phyloP scores from a whole-genome alignment of 371 early-diverging fungal species.

The Apophysomyces sp. region DNA sequence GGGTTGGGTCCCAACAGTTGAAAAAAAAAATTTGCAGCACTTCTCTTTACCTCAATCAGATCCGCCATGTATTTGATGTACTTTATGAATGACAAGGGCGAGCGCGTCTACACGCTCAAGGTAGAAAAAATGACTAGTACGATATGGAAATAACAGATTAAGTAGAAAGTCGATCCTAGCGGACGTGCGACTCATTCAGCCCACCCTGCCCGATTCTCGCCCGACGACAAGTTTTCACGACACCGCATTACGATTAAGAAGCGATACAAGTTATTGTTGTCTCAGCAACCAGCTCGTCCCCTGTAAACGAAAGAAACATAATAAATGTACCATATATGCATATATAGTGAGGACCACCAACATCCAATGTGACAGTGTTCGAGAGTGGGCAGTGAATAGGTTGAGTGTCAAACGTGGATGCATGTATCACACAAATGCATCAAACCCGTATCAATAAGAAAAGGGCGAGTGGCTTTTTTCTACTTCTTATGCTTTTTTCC shows the following conservation, averaged over 20 bases:
- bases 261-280: conserved; percentile 86
- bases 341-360: not conserved
- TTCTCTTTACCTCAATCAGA: not conserved
- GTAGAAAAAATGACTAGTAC: conserved; percentile 35
- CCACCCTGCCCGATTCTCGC: conserved; percentile 97
- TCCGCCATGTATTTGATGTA: conserved; percentile 96
- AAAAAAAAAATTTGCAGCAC: not conserved
- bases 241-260: conserved; percentile 98
- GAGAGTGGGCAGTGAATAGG: not conserved
- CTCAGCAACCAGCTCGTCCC: conserved; percentile 63
- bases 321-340: not conserved
- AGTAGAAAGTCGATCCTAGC: conserved; percentile 77
- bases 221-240: conserved; percentile 98
- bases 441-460: not conserved
- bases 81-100: conserved; percentile 76
- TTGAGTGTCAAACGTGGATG: too few species aligned
- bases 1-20: too few species aligned
- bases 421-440: not conserved
- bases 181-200: conserved; percentile 92
- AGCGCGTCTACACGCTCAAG: conserved; percentile 97
- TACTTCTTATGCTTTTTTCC: not conserved
- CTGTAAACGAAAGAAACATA: conserved; percentile 16
- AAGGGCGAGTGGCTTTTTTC: not conserved
- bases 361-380: not conserved
- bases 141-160: not conserved